phyloP scores from a whole-genome alignment of 495 filamentous ascomycete species.

The Penicillium salamii region DNA sequence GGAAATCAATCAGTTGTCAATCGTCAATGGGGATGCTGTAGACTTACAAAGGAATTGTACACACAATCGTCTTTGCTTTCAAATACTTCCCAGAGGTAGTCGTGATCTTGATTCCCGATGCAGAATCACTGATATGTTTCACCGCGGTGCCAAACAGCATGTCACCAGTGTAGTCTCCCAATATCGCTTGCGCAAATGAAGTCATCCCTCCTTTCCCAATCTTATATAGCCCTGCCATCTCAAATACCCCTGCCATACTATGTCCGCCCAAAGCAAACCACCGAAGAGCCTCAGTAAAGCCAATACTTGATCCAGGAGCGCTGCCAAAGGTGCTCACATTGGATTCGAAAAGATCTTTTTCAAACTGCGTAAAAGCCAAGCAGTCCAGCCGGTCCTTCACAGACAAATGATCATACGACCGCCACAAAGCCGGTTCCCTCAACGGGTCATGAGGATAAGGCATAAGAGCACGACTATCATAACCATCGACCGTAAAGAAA shows the following conservation, averaged over 20 bases:
- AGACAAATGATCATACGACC: conserved; percentile 9
- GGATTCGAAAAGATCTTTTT: conserved; percentile 15
- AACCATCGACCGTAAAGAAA: conserved; percentile 13
- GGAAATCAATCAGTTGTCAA: not conserved
- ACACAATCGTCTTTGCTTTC: too few species aligned
- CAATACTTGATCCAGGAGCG: conserved; percentile 10
- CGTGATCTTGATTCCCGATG: too few species aligned
- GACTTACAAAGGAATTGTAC: too few species aligned
- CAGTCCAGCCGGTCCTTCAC: conserved; percentile 10
- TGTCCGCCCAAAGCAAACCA: conserved; percentile 13
- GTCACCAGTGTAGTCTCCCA: conserved; percentile 4
- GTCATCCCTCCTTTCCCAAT: conserved; percentile 16
- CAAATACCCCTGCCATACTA: conserved; percentile 4
- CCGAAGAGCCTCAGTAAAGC: conserved; percentile 20
- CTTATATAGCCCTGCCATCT: conserved; percentile 16
- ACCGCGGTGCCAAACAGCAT: too few species aligned
- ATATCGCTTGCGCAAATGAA: conserved; percentile 13
- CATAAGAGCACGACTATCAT: conserved; percentile 11
- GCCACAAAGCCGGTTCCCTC: conserved; percentile 9
- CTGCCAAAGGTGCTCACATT: conserved; percentile 15
- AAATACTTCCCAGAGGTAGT: too few species aligned
- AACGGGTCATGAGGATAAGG: conserved; percentile 18
- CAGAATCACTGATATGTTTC: too few species aligned
- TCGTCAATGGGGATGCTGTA: too few species aligned
- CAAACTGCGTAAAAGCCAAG: not conserved